Evolutionary conservation across 2,329 filamentous ascomycete genomes (phyloP).

Genomic region (Neonectria sp.): DNA sequence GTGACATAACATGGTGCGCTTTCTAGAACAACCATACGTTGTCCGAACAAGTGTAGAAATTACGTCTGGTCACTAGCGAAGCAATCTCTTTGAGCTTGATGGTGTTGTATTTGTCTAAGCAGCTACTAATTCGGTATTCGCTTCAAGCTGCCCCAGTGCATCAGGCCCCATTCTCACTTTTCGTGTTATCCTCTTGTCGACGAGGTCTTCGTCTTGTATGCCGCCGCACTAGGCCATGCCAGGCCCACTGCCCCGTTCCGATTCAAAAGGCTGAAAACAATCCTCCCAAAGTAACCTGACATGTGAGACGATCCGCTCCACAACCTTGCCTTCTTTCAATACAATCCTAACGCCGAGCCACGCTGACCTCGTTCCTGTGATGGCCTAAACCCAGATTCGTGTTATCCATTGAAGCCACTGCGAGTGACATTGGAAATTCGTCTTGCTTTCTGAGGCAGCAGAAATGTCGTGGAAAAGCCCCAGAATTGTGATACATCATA

Average conservation of each 20-base stretch:
- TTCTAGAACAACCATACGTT: neutral
- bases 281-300: conserved; percentile 36
- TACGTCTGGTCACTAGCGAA: neutral
- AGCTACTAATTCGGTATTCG: neutral
- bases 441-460: conserved; percentile 31
- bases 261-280: conserved; percentile 47
- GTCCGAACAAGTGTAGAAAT: neutral
- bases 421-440: conserved; percentile 29
- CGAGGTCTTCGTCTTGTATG: conserved; percentile 41
- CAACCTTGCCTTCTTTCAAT: conserved; percentile 42
- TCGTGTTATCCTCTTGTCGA: conserved; percentile 38
- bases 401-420: conserved; percentile 33
- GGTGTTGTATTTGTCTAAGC: conserved; percentile 33
- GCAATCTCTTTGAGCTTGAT: conserved; percentile 33
- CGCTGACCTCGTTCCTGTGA: conserved; percentile 35
- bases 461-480: conserved; percentile 42
- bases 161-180: conserved; percentile 42
- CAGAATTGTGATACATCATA: conserved; percentile 52
- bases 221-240: conserved; percentile 41
- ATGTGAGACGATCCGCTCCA: conserved; percentile 31
- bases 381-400: conserved; percentile 34
- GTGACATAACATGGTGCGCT: no score
- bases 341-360: conserved; percentile 48
- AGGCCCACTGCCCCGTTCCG: conserved; percentile 39
- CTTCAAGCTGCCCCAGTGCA: conserved; percentile 8